Conservation (phyloP, 2,329 filamentous ascomycete genomes). For the Pseudogymnoascus sp. region DNA sequence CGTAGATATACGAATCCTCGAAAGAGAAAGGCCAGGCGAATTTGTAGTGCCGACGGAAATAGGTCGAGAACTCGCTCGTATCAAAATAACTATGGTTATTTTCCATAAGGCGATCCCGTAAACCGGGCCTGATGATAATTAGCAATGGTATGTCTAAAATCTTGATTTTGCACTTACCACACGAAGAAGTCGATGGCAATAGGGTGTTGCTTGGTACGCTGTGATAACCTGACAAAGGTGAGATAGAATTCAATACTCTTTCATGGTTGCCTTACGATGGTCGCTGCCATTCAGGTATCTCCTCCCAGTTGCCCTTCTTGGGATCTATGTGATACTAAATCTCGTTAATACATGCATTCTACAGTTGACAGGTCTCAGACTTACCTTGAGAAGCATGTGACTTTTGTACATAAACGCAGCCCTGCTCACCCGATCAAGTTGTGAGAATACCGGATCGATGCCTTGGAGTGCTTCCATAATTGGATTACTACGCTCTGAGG, state of each 20-base stretch:
- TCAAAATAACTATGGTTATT: slow-evolving; percentile 16
- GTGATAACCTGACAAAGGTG: slow-evolving; percentile 11
- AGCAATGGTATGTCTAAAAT: not conserved
- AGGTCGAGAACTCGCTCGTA: slow-evolving; percentile 13
- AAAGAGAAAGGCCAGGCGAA: slow-evolving; percentile 18
- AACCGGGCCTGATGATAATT: slow-evolving; percentile 13
- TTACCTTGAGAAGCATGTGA: slow-evolving; percentile 17
- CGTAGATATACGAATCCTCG: slow-evolving; percentile 15
- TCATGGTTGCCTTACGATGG: slow-evolving; percentile 13
- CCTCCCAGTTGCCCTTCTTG: slow-evolving; percentile 14
- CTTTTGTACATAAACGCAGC: slow-evolving; percentile 19
- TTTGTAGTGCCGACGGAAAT: slow-evolving; percentile 17
- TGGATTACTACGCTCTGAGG: slow-evolving; percentile 16
- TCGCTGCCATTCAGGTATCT: slow-evolving; percentile 18
- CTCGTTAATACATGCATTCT: not conserved
- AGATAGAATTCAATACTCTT: not conserved
- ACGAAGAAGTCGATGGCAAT: slow-evolving; percentile 19
- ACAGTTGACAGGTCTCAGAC: not conserved
- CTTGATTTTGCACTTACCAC: slow-evolving; percentile 5
- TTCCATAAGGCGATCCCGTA: slow-evolving; percentile 18
- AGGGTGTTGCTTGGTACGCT: slow-evolving; percentile 17
- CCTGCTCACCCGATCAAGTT: slow-evolving; percentile 18
- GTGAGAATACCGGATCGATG: slow-evolving; percentile 17
- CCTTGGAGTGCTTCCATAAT: slow-evolving; percentile 17
- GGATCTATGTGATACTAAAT: slow-evolving; percentile 18